Conservation (phyloP, 202 grass and related monocot genomes). For the Carex arenaria region DNA sequence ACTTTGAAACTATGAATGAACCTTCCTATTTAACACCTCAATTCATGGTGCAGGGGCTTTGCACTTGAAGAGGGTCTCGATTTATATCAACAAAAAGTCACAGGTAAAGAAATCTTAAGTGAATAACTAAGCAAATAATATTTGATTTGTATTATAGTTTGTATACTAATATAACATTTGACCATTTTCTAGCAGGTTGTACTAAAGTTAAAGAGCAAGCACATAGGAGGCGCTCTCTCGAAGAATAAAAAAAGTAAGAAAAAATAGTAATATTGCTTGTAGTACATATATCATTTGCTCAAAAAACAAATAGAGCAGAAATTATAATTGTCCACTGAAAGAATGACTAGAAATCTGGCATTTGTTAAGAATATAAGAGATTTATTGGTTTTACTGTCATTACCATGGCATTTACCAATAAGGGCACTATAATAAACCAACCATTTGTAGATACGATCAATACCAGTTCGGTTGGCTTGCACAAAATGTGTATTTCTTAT, state of each 20-base stretch:
- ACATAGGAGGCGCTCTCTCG: conserved; percentile 80
- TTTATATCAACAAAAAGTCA: conserved; percentile 84
- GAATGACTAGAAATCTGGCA: not conserved
- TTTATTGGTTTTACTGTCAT: not conserved
- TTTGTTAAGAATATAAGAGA: not conserved
- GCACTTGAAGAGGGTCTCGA: conserved; percentile 54
- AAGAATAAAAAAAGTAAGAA: conserved; percentile 93
- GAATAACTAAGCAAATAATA: conserved; percentile 10
- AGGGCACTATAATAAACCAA: not conserved
- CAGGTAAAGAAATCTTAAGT: conserved; percentile 41
- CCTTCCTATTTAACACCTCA: not conserved
- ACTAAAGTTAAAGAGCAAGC: conserved; percentile 91
- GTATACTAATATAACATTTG: conserved; percentile 16
- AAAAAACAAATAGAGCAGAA: not conserved
- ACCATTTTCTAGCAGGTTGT: conserved; percentile 52
- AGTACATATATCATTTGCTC: not conserved
- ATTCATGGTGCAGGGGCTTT: conserved; percentile 61
- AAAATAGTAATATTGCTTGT: not conserved
- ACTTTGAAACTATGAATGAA: not conserved
- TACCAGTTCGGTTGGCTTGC: not conserved
- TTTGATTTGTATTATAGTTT: not conserved
- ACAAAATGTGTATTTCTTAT: not conserved
- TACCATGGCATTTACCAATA: not conserved
- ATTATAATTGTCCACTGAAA: not conserved
- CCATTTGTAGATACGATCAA: not conserved